Conservation (phyloP, 2,329 filamentous ascomycete species). For the Atkinsonella texensis region DNA sequence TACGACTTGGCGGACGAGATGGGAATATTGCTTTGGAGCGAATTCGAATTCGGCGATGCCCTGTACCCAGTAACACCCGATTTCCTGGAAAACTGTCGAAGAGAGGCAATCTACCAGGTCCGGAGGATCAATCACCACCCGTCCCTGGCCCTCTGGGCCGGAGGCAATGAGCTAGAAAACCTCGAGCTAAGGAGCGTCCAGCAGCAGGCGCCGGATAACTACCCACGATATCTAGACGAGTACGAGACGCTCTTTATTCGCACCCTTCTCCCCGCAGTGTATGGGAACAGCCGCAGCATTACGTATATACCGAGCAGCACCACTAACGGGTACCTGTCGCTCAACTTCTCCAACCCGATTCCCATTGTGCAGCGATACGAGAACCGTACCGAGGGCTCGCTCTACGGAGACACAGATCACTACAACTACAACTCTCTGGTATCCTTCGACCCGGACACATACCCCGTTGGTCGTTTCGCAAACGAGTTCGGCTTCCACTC, state of each 20-base stretch:
- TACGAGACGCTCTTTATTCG: slow-evolving; percentile 48
- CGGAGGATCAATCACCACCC: slow-evolving; percentile 50
- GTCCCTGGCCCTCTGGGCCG: slow-evolving; percentile 40
- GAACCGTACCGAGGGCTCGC: slow-evolving; percentile 35
- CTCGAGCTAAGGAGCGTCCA: slow-evolving; percentile 33
- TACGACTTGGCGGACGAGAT: slow-evolving; percentile 50
- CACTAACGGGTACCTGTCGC: slow-evolving; percentile 42
- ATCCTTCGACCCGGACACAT: slow-evolving; percentile 41
- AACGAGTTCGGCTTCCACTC: slow-evolving; percentile 54
- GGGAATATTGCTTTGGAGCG: slow-evolving; percentile 49
- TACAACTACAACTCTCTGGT: slow-evolving; percentile 44
- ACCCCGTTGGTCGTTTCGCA: slow-evolving; percentile 47
- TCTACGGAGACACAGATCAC: slow-evolving; percentile 49
- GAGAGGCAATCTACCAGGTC: slow-evolving; percentile 48
- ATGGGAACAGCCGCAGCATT: slow-evolving; percentile 45
- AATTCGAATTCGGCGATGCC: slow-evolving; percentile 50
- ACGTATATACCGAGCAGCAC: slow-evolving; percentile 50
- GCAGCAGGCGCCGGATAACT: slow-evolving; percentile 26
- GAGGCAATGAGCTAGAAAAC: slow-evolving; percentile 49
- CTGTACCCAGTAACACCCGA: slow-evolving; percentile 42
- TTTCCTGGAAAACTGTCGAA: slow-evolving; percentile 42
- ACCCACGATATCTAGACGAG: slow-evolving; percentile 22
- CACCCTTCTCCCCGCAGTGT: slow-evolving; percentile 42
- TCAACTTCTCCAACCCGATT: slow-evolving; percentile 39
- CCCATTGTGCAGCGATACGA: slow-evolving; percentile 45